Conservation (phyloP, 768 basidiomycete genomes). For the Cubamyces sp. region DNA sequence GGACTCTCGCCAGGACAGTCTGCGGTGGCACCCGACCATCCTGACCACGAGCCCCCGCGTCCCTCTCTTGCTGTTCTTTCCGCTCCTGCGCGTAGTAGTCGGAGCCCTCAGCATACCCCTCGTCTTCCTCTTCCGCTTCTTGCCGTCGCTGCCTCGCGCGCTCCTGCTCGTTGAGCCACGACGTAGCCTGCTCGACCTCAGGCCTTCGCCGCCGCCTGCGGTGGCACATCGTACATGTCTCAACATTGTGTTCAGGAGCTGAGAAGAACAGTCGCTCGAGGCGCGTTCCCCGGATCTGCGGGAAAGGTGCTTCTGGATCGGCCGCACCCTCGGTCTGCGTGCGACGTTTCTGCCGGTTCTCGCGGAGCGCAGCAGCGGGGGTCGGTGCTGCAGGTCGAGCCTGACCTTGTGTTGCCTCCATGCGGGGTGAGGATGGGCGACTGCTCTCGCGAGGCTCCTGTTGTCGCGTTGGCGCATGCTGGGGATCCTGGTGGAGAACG, state of each 20-base stretch:
- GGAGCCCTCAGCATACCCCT: conserved; percentile 51
- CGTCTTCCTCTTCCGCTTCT: conserved; percentile 42
- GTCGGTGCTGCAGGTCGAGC: conserved; percentile 43
- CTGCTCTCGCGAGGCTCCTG: background rate
- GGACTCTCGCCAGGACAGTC: conserved; percentile 80
- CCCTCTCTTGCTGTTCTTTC: conserved; percentile 18
- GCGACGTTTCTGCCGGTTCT: conserved; percentile 17
- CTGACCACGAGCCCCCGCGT: conserved; percentile 11
- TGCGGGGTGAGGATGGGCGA: conserved; percentile 13
- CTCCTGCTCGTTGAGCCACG: conserved; percentile 30
- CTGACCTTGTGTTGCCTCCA: background rate
- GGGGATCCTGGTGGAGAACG: background rate
- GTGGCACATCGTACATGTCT: conserved; percentile 71
- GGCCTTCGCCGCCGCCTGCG: conserved; percentile 41
- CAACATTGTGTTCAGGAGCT: conserved; percentile 72
- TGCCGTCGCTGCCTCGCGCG: background rate
- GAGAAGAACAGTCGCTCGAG: conserved; percentile 84
- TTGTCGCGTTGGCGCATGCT: background rate
- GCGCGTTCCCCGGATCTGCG: conserved; percentile 77
- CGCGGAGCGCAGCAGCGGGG: conserved; percentile 36
- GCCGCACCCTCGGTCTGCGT: conserved; percentile 7
- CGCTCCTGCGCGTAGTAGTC: conserved; percentile 39
- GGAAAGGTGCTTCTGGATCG: conserved; percentile 62
- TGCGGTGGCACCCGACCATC: conserved; percentile 71
- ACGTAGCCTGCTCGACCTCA: conserved; percentile 21